A percentile compares a stretch with the other conserved stretches of the same genome.
Conservation (phyloP, 1,139 yeast genomes). For the Kodamaea alishanica region DNA sequence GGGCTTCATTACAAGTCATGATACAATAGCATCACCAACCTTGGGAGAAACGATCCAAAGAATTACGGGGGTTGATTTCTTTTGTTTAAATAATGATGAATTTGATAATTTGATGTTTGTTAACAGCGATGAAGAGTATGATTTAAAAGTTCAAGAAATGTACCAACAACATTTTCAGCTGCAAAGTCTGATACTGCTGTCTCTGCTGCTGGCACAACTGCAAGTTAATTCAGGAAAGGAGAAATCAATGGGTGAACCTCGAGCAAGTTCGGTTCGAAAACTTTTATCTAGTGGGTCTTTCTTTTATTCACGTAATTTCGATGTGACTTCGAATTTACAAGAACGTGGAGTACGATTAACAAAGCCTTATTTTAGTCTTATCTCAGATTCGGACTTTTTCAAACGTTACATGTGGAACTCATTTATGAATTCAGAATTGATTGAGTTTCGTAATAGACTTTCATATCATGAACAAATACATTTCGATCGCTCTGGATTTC, state of each 20-base stretch:
- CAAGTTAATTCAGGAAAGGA: conserved; percentile 16
- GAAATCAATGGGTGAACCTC: conserved; percentile 44
- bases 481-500: conserved; percentile 57
- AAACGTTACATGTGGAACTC: conserved; percentile 64
- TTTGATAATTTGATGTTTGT: conserved; percentile 40
- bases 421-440: conserved; percentile 53
- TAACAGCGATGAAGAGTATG: conserved; percentile 19
- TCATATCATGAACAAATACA: conserved; percentile 43
- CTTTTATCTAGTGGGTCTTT: conserved; percentile 61
- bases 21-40: conserved; percentile 57
- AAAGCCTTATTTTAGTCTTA: conserved; percentile 29
- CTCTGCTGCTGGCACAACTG: conserved; percentile 2
- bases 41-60: conserved; percentile 49
- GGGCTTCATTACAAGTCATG: conserved; percentile 56
- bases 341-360: conserved; percentile 40
- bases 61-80: conserved; percentile 58
- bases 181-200: conserved; percentile 11
- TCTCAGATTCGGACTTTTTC: conserved; percentile 48
- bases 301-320: conserved; percentile 63
- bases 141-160: not conserved
- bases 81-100: conserved; percentile 55
- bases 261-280: conserved; percentile 56
- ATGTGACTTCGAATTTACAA: conserved; percentile 58
- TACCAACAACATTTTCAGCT: conserved; percentile 3
- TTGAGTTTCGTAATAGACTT: conserved; percentile 57